Evolutionary conservation across 352 stramenopile genomes (phyloP).

Genomic region (Globisporangium canariense): DNA sequence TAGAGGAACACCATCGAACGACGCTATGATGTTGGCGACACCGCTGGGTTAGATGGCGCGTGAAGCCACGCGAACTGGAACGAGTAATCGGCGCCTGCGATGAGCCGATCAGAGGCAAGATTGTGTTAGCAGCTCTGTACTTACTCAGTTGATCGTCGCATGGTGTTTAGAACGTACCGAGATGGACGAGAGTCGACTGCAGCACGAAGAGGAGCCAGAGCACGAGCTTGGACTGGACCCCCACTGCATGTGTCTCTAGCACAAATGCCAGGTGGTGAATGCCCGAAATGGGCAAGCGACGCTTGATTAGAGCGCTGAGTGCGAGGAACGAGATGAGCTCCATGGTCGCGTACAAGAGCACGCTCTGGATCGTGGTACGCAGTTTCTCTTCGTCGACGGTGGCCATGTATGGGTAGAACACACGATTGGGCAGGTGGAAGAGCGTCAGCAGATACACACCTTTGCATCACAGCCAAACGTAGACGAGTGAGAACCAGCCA

Average conservation of each 20-base stretch:
- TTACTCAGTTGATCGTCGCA: background rate
- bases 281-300: conserved; percentile 21
- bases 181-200: conserved; percentile 35
- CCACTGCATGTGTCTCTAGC: conserved; percentile 26
- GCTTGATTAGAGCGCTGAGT: background rate
- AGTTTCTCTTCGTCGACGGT: background rate
- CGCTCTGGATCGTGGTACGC: background rate
- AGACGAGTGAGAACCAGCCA: too few species aligned
- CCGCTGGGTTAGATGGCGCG: too few species aligned
- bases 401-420: background rate
- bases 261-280: conserved; percentile 36
- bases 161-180: conserved; percentile 13
- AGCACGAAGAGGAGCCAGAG: conserved; percentile 41
- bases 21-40: too few species aligned
- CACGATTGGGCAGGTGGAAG: background rate
- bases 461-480: too few species aligned
- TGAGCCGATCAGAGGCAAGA: too few species aligned
- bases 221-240: conserved; percentile 39
- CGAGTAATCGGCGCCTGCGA: background rate
- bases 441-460: background rate
- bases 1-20: too few species aligned
- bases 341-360: conserved; percentile 1
- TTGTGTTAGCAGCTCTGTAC: too few species aligned
- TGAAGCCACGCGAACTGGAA: conserved; percentile 2
- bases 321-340: background rate